phyloP scores from a whole-genome alignment of 2,329 filamentous ascomycete genomes.

The Epichloe hybrida region DNA sequence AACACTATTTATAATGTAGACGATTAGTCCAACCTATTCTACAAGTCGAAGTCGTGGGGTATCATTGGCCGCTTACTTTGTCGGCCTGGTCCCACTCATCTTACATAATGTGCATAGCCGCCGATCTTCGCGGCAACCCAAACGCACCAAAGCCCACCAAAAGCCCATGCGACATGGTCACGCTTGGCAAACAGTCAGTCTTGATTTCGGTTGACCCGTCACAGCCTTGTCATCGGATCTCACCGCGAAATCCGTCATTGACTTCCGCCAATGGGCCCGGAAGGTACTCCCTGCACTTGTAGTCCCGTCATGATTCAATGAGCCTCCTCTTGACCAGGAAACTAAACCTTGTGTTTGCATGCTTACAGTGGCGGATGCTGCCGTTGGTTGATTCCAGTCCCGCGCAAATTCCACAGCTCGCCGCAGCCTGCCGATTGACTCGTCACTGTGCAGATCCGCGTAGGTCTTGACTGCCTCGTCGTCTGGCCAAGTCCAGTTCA shows the following conservation, averaged over 20 bases:
- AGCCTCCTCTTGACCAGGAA: not conserved
- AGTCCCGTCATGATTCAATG: no score
- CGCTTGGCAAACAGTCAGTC: not conserved
- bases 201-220: not conserved
- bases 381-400: not conserved
- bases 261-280: no score
- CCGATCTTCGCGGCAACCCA: not conserved
- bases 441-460: conserved; percentile 13
- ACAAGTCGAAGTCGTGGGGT: not conserved
- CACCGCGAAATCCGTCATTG: not conserved
- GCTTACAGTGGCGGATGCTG: not conserved
- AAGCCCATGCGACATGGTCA: not conserved
- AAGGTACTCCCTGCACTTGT: no score
- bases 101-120: not conserved
- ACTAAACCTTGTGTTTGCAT: not conserved
- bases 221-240: not conserved
- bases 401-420: conserved; percentile 13
- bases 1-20: no score
- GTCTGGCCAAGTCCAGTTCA: conserved; percentile 26
- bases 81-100: not conserved
- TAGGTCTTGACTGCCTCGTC: conserved; percentile 22
- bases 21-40: no score
- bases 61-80: not conserved
- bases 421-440: conserved; percentile 13
- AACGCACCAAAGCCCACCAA: not conserved